phyloP scores from a whole-genome alignment of 768 basidiomycete species.

The Suillus sp. region DNA sequence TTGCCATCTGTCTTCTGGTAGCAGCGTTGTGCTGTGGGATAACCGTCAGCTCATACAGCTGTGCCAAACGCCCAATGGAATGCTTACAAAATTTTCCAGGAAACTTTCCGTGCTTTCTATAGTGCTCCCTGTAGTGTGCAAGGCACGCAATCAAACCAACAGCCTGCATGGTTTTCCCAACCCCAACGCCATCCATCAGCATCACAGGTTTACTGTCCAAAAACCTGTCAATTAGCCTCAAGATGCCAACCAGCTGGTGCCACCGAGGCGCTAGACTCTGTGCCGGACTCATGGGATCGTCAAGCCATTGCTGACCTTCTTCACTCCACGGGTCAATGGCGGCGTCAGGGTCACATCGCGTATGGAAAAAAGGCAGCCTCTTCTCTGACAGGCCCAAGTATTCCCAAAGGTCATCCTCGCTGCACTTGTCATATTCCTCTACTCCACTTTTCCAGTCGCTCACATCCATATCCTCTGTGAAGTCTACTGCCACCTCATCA shows the following conservation, averaged over 20 bases:
- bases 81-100: background rate
- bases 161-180: constrained; percentile 27
- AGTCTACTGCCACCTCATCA: background rate
- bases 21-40: background rate
- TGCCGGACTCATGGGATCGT: background rate
- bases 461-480: background rate
- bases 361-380: constrained; percentile 13
- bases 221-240: constrained; percentile 16
- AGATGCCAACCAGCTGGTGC: constrained; percentile 27
- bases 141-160: constrained; percentile 20
- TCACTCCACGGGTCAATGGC: constrained; percentile 14
- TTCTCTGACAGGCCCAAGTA: background rate
- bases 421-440: background rate
- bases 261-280: constrained; percentile 15
- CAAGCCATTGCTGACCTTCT: constrained; percentile 18
- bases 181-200: constrained; percentile 28
- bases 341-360: background rate
- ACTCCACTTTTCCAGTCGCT: constrained; percentile 1
- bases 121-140: constrained; percentile 9
- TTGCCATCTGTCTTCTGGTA: background rate
- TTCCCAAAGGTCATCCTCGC: constrained; percentile 8
- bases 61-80: background rate
- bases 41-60: background rate
- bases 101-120: background rate
- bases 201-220: constrained; percentile 15